Conservation (phyloP, 23 red algal species). For the Cyanidiococcus yangmingshanensis region DNA sequence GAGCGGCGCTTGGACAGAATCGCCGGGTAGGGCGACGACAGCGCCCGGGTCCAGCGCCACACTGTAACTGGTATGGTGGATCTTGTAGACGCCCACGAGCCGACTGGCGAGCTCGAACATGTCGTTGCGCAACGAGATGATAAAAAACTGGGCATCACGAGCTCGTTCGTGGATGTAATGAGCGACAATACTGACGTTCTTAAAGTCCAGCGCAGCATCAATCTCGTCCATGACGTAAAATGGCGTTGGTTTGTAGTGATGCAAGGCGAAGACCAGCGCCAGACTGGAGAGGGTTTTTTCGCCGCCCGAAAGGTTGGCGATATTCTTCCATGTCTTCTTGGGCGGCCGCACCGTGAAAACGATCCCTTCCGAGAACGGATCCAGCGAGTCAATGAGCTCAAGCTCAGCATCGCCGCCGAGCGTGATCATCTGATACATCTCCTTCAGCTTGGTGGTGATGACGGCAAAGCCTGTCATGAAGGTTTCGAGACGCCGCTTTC, state of each 20-base stretch:
- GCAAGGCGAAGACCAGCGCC: constrained; percentile 89
- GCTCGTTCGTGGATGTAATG: constrained; percentile 94
- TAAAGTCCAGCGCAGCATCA: constrained; percentile 95
- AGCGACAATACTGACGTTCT: constrained; percentile 95
- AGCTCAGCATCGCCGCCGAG: constrained; percentile 92
- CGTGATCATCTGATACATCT: constrained; percentile 99
- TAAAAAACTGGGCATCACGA: constrained; percentile 95
- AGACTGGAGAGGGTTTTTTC: constrained; percentile 93
- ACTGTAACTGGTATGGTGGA: constrained; percentile 65
- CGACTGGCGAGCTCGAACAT: constrained; percentile 96
- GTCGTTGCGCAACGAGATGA: constrained; percentile 94
- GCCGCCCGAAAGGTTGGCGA: constrained; percentile 86
- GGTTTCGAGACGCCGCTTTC: constrained; percentile 50
- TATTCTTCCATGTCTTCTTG: constrained; percentile 99
- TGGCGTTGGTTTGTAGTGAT: constrained; percentile 87
- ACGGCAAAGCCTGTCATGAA: constrained; percentile 79
- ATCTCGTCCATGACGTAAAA: constrained; percentile 99
- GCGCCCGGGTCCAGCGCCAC: constrained; percentile 69
- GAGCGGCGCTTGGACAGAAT: not conserved
- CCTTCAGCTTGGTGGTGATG: constrained; percentile 82
- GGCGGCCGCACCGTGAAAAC: constrained; percentile 91
- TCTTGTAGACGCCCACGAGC: constrained; percentile 92
- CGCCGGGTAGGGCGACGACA: constrained; percentile 40
- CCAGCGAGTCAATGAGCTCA: constrained; percentile 89
- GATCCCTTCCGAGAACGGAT: constrained; percentile 95